phyloP scores from a whole-genome alignment of 1,284 basidiomycete species.

The Ustilago curta region DNA sequence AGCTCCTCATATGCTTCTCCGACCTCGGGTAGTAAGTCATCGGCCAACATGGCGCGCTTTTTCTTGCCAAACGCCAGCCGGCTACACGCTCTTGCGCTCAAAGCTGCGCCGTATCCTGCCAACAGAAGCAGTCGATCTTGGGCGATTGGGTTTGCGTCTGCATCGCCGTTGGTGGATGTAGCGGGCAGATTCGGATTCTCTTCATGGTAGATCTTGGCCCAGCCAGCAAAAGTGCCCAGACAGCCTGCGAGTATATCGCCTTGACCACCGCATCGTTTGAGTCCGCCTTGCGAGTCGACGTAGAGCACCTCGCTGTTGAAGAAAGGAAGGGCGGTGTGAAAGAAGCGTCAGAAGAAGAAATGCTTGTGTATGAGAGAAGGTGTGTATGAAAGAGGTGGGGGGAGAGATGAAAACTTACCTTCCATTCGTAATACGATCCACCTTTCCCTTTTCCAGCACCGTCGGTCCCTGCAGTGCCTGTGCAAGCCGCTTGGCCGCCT shows the following conservation, averaged over 20 bases:
- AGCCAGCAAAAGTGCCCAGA: slow-evolving; percentile 89
- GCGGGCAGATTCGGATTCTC: slow-evolving; percentile 7
- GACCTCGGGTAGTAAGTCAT: slow-evolving; percentile 77
- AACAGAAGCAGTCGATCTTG: slow-evolving; percentile 78
- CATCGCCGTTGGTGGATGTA: not conserved
- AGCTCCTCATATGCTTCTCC: slow-evolving; percentile 67
- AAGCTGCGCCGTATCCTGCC: slow-evolving; percentile 87
- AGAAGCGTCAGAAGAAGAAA: slow-evolving; percentile 43
- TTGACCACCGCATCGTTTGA: slow-evolving; percentile 94
- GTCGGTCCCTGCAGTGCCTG: slow-evolving; percentile 84
- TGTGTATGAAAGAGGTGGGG: not conserved
- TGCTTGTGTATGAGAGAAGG: too few relatives aligned
- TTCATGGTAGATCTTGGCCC: slow-evolving; percentile 87
- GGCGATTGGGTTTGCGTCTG: slow-evolving; percentile 66
- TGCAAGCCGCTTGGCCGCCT: slow-evolving; percentile 73
- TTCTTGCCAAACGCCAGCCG: slow-evolving; percentile 79
- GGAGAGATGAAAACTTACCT: slow-evolving; percentile 12
- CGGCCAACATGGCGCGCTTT: slow-evolving; percentile 85
- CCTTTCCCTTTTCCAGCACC: slow-evolving; percentile 87
- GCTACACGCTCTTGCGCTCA: slow-evolving; percentile 86
- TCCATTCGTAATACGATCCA: slow-evolving; percentile 64
- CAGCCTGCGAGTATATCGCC: slow-evolving; percentile 91
- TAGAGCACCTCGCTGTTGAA: slow-evolving; percentile 74
- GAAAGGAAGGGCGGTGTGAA: not conserved
- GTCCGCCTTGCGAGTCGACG: slow-evolving; percentile 80